Evolutionary conservation across 306 rosid species (phyloP).

Genomic region (Glycine soja): DNA sequence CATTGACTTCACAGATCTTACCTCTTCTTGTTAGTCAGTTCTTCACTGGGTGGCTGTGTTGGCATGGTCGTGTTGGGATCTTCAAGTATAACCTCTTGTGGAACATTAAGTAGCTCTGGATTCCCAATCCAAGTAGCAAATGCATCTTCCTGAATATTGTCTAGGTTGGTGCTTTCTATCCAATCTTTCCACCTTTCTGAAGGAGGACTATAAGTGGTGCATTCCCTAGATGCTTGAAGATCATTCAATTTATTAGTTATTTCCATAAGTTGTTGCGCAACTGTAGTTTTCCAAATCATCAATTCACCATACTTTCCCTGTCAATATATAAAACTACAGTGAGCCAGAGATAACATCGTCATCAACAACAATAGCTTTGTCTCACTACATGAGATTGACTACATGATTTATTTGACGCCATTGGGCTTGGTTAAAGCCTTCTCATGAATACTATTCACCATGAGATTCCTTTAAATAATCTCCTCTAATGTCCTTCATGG

Average conservation of each 20-base stretch:
- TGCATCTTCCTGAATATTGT: conserved; percentile 63
- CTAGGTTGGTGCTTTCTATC: conserved; percentile 66
- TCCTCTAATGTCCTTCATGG: neutral
- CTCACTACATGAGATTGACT: neutral
- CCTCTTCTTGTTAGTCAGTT: conserved; percentile 61
- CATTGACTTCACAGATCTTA: conserved; percentile 36
- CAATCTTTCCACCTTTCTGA: conserved; percentile 84
- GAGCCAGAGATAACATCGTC: neutral
- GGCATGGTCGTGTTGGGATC: conserved; percentile 53
- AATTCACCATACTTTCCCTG: conserved; percentile 76
- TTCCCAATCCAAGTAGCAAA: conserved; percentile 72
- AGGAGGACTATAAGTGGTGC: conserved; percentile 55
- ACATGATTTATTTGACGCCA: neutral
- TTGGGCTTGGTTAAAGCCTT: neutral
- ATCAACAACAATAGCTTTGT: neutral
- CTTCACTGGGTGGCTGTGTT: conserved; percentile 53
- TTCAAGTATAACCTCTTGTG: conserved; percentile 53
- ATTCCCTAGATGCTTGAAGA: conserved; percentile 59
- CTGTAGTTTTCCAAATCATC: conserved; percentile 69
- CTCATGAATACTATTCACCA: neutral
- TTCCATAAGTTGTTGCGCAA: conserved; percentile 71
- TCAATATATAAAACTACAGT: conserved; percentile 38
- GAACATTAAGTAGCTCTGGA: conserved; percentile 56
- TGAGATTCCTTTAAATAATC: neutral
- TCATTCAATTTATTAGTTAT: conserved; percentile 59